Percentiles rank a stretch among this genome's conserved stretches.
These are phyloP conservation scores for Fusarium haematococcum DNA, from an alignment of 2,329 filamentous ascomycete species.

Conservation along the genomic window DNA sequence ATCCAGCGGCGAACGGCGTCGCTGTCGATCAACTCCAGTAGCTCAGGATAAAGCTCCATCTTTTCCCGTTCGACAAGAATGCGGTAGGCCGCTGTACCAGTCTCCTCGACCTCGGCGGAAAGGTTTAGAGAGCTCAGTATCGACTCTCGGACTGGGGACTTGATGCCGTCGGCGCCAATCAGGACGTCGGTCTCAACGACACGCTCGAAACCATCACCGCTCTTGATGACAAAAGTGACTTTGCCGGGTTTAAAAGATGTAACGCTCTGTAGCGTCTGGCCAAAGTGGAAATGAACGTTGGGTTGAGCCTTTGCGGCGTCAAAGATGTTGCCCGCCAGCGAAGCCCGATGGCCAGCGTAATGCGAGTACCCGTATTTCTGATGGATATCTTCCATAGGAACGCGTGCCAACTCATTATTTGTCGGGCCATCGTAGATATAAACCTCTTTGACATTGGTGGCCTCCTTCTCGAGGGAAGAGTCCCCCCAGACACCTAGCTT, in stretches of 20 bases:
- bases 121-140: slow-evolving; percentile 9
- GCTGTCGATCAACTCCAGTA: slow-evolving; percentile 18
- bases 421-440: slow-evolving; percentile 2
- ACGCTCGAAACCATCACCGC: neutral
- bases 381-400: slow-evolving; percentile 10
- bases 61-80: neutral
- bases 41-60: slow-evolving; percentile 9
- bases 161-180: slow-evolving; percentile 27
- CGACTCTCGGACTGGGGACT: slow-evolving; percentile 22
- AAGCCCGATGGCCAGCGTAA: slow-evolving; percentile 22
- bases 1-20: slow-evolving; percentile 11
- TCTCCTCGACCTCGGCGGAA: neutral
- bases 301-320: slow-evolving; percentile 17
- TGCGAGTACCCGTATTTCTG: slow-evolving; percentile 22
- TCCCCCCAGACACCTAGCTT: slow-evolving; percentile 18
- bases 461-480: slow-evolving; percentile 8
- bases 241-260: neutral
- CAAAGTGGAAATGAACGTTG: slow-evolving; percentile 22
- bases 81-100: slow-evolving; percentile 9
- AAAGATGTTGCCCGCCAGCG: slow-evolving; percentile 6
- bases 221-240: slow-evolving; percentile 1
- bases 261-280: slow-evolving; percentile 8
- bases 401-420: neutral
- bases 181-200: slow-evolving; percentile 19
- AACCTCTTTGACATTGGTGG: slow-evolving; percentile 9